Percentiles rank a stretch among this genome's conserved stretches.
These are phyloP conservation scores for Didymella sp. DNA, from an alignment of 2,329 filamentous ascomycete species.

Conservation along the genomic window DNA sequence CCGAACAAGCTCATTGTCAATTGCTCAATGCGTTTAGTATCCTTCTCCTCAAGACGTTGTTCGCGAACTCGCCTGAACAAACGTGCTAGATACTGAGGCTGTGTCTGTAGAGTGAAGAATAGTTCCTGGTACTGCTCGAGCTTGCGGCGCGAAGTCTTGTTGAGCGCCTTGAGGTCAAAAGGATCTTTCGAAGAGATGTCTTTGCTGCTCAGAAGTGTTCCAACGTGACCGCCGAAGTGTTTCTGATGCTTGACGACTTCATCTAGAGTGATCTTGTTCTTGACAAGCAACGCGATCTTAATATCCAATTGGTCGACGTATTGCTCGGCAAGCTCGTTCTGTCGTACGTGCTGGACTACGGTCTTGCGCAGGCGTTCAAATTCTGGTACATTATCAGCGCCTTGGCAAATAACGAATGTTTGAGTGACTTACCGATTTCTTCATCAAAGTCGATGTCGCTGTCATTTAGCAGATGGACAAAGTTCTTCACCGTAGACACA, in stretches of 20 bases:
- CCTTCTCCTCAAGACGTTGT: conserved; percentile 84
- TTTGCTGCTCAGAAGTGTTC: conserved; percentile 84
- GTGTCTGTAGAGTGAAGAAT: conserved; percentile 96
- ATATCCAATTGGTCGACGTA: conserved; percentile 99
- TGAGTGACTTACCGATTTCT: conserved; percentile 67
- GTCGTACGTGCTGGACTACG: conserved; percentile 94
- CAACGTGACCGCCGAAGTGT: conserved; percentile 90
- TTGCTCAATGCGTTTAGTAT: conserved; percentile 89
- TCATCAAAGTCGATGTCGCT: conserved; percentile 99
- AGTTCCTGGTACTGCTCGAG: conserved; percentile 96
- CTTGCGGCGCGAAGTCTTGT: conserved; percentile 95
- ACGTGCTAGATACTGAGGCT: conserved; percentile 90
- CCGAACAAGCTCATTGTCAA: conserved; percentile 97
- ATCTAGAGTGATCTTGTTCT: conserved; percentile 99
- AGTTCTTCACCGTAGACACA: conserved; percentile 95
- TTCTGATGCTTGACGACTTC: conserved; percentile 97
- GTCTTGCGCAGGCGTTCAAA: conserved; percentile 95
- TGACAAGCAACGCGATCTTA: conserved; percentile 96
- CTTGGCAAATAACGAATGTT: no score
- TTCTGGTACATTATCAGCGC: conserved; percentile 58
- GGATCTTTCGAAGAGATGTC: conserved; percentile 88
- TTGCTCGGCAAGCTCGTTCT: conserved; percentile 96
- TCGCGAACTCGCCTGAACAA: conserved; percentile 86
- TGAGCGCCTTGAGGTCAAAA: conserved; percentile 95
- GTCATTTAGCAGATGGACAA: conserved; percentile 96